These are phyloP conservation scores for Fusarium subtropicale DNA, from an alignment of 2,329 filamentous ascomycete genomes.

Conservation along the genomic window DNA sequence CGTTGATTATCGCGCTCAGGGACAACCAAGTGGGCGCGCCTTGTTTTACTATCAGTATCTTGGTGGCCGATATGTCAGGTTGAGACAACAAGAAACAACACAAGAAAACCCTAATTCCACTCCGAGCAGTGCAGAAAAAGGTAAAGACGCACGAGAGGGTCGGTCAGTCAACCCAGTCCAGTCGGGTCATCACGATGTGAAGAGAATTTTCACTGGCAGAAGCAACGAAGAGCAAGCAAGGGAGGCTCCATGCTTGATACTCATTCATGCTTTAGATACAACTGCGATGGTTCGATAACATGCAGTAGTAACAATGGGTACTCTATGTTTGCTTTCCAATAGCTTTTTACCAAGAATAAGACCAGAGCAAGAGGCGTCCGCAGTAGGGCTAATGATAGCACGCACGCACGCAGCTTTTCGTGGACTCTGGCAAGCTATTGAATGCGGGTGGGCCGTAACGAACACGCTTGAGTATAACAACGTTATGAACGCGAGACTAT, in stretches of 20 bases:
- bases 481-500: background rate
- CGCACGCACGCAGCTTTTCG: constrained; percentile 15
- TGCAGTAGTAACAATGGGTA: constrained; percentile 16
- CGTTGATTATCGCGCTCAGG: constrained; percentile 24
- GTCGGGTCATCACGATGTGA: constrained; percentile 8
- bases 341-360: constrained; percentile 9
- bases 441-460: background rate
- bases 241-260: constrained; percentile 4
- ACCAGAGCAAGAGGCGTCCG: constrained; percentile 20
- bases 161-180: constrained; percentile 1
- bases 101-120: constrained; percentile 6
- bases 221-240: constrained; percentile 37
- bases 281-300: constrained; percentile 26
- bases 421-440: constrained; percentile 15
- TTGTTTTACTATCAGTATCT: constrained; percentile 30
- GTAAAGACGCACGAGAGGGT: constrained; percentile 7
- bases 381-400: constrained; percentile 19
- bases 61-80: constrained; percentile 29
- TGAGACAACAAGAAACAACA: constrained; percentile 17
- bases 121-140: constrained; percentile 2
- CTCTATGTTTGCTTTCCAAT: constrained; percentile 11
- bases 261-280: constrained; percentile 13
- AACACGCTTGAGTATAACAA: constrained; percentile 1
- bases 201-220: constrained; percentile 39
- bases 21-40: constrained; percentile 28